Evolutionary conservation across 148 eudicot species (phyloP).

Genomic region (Cornus suecica): DNA sequence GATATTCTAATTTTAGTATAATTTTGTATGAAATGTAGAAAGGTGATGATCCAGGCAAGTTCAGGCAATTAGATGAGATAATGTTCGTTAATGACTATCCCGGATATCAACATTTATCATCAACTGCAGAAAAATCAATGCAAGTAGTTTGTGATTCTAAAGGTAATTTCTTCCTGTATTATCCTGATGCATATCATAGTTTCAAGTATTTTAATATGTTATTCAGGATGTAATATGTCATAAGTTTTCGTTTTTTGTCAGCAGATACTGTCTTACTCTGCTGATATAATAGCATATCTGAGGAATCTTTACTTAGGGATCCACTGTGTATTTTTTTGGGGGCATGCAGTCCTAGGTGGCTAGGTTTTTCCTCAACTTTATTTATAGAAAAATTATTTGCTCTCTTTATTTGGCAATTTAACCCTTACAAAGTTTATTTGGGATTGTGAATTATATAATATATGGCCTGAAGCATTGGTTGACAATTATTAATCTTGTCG

Average conservation of each 20-base stretch:
- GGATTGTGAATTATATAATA: not conserved
- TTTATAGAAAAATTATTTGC: not conserved
- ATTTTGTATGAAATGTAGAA: slow-evolving; percentile 47
- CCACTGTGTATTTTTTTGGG: not conserved
- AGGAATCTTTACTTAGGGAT: slow-evolving; percentile 5
- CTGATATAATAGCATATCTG: not conserved
- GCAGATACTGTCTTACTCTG: not conserved
- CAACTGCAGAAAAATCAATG: slow-evolving; percentile 71
- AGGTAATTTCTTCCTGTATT: slow-evolving; percentile 37
- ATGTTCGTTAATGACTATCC: slow-evolving; percentile 67
- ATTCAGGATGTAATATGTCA: not conserved
- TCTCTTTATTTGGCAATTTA: not conserved
- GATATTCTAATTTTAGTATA: not conserved
- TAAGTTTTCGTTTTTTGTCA: not conserved
- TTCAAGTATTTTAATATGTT: not conserved
- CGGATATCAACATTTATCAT: slow-evolving; percentile 60
- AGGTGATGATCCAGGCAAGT: slow-evolving; percentile 84
- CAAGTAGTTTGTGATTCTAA: slow-evolving; percentile 80
- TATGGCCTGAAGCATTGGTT: not conserved
- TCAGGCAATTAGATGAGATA: slow-evolving; percentile 94
- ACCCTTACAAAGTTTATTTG: not conserved
- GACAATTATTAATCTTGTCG: not conserved
- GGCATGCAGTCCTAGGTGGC: not conserved
- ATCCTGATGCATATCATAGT: not conserved
- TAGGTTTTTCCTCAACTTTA: slow-evolving; percentile 7